Base-by-base conservation (phyloP, 306 rosid genomes). In the Medicago arabica region DNA sequence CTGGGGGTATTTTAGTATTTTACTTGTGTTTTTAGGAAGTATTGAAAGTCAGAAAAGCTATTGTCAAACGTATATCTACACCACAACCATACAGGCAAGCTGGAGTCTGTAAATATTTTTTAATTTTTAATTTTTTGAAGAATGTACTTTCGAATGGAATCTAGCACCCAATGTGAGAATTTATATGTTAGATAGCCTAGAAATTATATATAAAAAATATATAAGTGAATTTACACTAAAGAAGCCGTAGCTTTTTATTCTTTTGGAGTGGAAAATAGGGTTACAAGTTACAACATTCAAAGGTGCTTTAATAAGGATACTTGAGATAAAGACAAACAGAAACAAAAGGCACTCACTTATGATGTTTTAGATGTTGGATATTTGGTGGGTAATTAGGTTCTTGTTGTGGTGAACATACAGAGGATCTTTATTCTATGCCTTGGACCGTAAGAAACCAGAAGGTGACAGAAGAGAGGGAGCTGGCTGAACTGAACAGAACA, bases 401-500 rank as follows among this genome's bases (percentile, higher is more conserved):
- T 72, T 68, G 75, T 34, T 73, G 31, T 77, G 14, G 21, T 67
- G 62, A 60, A 67, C 74, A 84, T 16, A 43, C 57, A 77, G 46
- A 60, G 23, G 75, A 31, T 69, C 34, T 44, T 57, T 58, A 76
- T 76, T 68, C 14, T 44, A 73, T 80, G 55, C 78, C 83, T 76
- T 84, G 80, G 77, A 55, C 18, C 69, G 71, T 66, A 40, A 76
- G 67, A 71, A 54, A 78, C 77, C 74, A 71, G 17, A 76, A 60
- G 79, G 83, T 89, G 98, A 93, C 98, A 93, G 97, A 91, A 93
- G 97, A 93, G 97, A 93, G 93, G 43, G 92, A 93, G 97, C 97
- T 68, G 18, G 64, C 31, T 74, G 67, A 61, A 63, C 23, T 44
- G 41, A 68, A 63, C 23, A 14, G 41, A 68, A 11, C 12, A 51